Conservation (phyloP, 148 eudicot genomes). For the Euryodendron excelsum region DNA sequence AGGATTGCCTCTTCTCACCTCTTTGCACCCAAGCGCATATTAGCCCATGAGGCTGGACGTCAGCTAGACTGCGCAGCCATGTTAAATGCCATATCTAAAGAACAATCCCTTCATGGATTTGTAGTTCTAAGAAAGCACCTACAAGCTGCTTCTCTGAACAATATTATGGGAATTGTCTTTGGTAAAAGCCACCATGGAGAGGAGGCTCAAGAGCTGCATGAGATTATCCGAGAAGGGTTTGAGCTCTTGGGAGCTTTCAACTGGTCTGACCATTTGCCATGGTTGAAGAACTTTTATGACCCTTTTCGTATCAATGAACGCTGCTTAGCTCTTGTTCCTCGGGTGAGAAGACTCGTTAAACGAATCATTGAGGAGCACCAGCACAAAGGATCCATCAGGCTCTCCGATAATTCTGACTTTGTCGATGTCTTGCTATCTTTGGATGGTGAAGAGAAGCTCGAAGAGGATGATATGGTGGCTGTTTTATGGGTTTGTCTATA, state of each 20-base stretch:
- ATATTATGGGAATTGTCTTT: slow-evolving; percentile 52
- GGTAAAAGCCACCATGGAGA: slow-evolving; percentile 32
- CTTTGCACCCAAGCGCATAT: slow-evolving; percentile 47
- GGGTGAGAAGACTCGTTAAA: slow-evolving; percentile 39
- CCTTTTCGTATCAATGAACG: slow-evolving; percentile 37
- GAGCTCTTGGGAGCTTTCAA: slow-evolving; percentile 66
- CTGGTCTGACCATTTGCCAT: slow-evolving; percentile 56
- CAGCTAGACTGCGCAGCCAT: slow-evolving; percentile 40
- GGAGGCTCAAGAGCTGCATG: slow-evolving; percentile 41
- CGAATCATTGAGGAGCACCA: slow-evolving; percentile 37
- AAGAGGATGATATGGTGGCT: slow-evolving; percentile 30
- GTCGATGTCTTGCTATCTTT: slow-evolving; percentile 55
- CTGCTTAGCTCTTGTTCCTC: slow-evolving; percentile 44
- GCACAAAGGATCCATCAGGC: not conserved
- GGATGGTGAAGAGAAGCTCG: slow-evolving; percentile 37
- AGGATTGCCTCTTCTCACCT: slow-evolving; percentile 53
- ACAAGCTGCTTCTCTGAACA: slow-evolving; percentile 50
- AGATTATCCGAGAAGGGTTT: slow-evolving; percentile 55
- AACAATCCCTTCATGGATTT: slow-evolving; percentile 37
- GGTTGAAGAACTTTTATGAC: slow-evolving; percentile 45
- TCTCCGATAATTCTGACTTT: slow-evolving; percentile 24
- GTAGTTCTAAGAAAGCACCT: slow-evolving; percentile 43
- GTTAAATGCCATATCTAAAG: slow-evolving; percentile 29
- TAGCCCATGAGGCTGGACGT: slow-evolving; percentile 39
- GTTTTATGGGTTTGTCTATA: slow-evolving; percentile 28